These are phyloP conservation scores for Lycium ferocissimum DNA, from an alignment of 257 asterid genomes.

Conservation along the genomic window DNA sequence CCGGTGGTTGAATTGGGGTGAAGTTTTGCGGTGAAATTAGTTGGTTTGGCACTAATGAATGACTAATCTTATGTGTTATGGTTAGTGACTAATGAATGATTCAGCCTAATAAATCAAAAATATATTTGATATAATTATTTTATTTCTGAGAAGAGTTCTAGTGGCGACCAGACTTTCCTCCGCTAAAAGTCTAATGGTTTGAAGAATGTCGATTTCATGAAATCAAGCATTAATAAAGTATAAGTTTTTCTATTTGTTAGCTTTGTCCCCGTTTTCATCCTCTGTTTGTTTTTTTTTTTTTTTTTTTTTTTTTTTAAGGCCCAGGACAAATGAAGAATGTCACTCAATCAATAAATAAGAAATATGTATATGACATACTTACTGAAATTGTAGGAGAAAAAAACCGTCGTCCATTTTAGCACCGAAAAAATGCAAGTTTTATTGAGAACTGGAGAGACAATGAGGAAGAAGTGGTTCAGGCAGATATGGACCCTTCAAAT, in stretches of 20 bases:
- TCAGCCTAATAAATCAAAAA: background rate
- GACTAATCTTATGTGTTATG: background rate
- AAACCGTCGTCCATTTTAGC: background rate
- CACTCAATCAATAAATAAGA: no score
- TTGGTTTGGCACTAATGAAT: constrained; percentile 10
- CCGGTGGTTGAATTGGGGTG: background rate
- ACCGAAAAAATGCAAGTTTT: background rate
- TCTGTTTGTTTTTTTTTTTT: no score
- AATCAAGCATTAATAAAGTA: background rate
- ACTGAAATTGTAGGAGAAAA: no score
- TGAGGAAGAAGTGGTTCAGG: background rate
- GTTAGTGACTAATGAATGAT: background rate
- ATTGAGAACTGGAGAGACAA: background rate
- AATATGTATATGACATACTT: background rate
- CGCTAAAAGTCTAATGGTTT: background rate
- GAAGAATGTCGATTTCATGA: background rate
- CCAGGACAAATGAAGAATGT: background rate
- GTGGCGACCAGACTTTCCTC: no score
- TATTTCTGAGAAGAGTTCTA: no score
- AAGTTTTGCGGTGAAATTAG: constrained; percentile 9
- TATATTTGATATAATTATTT: background rate
- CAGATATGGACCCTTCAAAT: background rate
- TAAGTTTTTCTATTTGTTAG: no score
- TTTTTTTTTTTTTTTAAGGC: no score
- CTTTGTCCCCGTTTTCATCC: background rate